Conservation (phyloP, 208 protist genomes). For the Wallacemonas sp. region DNA sequence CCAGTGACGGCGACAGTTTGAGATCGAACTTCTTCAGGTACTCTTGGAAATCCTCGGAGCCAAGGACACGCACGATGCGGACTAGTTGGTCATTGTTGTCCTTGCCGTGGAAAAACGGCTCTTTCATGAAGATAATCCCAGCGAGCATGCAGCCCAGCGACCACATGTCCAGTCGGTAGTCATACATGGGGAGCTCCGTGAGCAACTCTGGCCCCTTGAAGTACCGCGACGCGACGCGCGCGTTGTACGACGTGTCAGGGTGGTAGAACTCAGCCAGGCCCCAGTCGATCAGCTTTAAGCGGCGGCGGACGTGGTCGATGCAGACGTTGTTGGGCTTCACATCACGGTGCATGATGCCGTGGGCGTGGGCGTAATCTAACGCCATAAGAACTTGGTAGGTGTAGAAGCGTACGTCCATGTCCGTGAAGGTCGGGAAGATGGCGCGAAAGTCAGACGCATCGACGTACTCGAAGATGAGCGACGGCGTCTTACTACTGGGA, state of each 20-base stretch:
- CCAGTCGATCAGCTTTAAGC: constrained; percentile 98
- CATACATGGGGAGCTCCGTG: constrained; percentile 98
- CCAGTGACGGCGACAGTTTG: constrained; percentile 89
- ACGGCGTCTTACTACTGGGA: constrained; percentile 97
- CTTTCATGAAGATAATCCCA: constrained; percentile 99
- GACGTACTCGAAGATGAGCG: constrained; percentile 99
- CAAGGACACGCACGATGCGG: constrained; percentile 96
- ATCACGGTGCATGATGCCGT: constrained; percentile 99
- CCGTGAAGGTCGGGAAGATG: constrained; percentile 97
- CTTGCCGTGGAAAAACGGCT: constrained; percentile 99
- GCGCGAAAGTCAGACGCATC: constrained; percentile 97
- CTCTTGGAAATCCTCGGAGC: constrained; percentile 95
- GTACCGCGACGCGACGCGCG: constrained; percentile 99
- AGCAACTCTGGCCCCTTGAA: constrained; percentile 99
- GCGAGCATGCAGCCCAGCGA: constrained; percentile 99
- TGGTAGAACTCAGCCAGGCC: constrained; percentile 99
- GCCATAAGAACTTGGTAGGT: constrained; percentile 97
- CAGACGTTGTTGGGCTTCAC: constrained; percentile 99
- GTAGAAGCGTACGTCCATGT: constrained; percentile 98
- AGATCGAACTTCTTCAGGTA: constrained; percentile 98
- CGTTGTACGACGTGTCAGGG: constrained; percentile 97
- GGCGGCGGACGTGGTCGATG: constrained; percentile 97
- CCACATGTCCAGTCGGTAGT: constrained; percentile 99
- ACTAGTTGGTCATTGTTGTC: constrained; percentile 99
- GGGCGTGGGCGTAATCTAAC: constrained; percentile 97